Evolutionary conservation across 768 basidiomycete genomes (phyloP), one percentile per base, ranked within the genome.

Genomic region (Amanita pseudoporphyria): DNA sequence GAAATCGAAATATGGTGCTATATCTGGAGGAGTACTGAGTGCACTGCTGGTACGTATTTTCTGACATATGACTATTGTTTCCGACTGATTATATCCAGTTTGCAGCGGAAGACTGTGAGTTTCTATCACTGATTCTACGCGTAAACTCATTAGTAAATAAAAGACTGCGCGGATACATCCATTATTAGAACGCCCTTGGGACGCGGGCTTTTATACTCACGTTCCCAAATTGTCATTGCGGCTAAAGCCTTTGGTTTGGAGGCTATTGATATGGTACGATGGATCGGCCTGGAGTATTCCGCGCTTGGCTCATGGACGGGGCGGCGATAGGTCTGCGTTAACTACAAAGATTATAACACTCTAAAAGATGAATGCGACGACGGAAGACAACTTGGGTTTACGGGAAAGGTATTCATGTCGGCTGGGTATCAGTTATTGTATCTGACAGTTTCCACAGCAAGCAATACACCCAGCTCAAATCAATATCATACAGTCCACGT

Each of bases 401-500:
- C 82, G n/a, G 94, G 92, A 39, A 96, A 96, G 77, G 91, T 81
- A 42, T 43, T 41, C 35, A 41, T 36, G 9, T 12, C 45, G 35
- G 12, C 37, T 32, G 7, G 39, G 28, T 26, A 16, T 12, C 24
- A 13, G 18, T 43, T 12, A 45, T n/a, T 40, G 32, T 13, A 5
- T 6, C 10, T 47, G 3, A 49, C 31, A 21, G 26, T 19, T 33
- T 47, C 37, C 16, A 16, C 62, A 92, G 89, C 94, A 97, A 92
- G 90, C 87, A 2, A 94, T 97, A 35, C 94, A 97, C 63, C 94
- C 94, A 0, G 68, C 69, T 21, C 94, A 97, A 64, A 78, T 95
- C 3, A 74, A 76, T 30, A 71, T 76, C 6, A 87, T 94, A 21
- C 87, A 94, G 52, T 66, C 74, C 5, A 81, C 84, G 1, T 97